Percentiles rank a stretch among this genome's conserved stretches.
phyloP scores from a whole-genome alignment of 345 rosid genomes.

The Rubroshorea leprosula region DNA sequence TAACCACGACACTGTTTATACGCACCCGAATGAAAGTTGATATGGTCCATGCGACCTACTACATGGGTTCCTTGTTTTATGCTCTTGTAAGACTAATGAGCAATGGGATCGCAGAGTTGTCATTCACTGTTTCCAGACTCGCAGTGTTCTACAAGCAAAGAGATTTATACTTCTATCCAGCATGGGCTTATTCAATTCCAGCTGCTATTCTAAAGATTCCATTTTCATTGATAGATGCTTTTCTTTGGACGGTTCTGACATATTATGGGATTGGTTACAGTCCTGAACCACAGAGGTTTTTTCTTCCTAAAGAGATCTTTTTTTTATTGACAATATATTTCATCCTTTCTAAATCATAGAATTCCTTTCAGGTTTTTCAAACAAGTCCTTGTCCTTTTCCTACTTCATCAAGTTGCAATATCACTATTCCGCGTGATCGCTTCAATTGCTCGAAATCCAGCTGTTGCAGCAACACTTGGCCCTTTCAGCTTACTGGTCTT shows the following conservation, averaged over 20 bases:
- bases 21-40: constrained; percentile 31
- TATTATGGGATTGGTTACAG: constrained; percentile 47
- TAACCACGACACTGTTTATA: constrained; percentile 36
- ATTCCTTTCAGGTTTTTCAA: constrained; percentile 34
- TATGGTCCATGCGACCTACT: constrained; percentile 27
- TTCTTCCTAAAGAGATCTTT: neutral
- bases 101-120: constrained; percentile 36
- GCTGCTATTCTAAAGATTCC: constrained; percentile 40
- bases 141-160: constrained; percentile 47
- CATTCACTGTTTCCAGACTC: constrained; percentile 36
- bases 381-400: constrained; percentile 37
- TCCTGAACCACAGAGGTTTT: constrained; percentile 43
- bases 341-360: constrained; percentile 1
- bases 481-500: constrained; percentile 18
- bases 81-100: constrained; percentile 30
- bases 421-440: constrained; percentile 48
- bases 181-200: constrained; percentile 47
- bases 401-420: constrained; percentile 35
- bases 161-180: constrained; percentile 42
- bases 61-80: constrained; percentile 35
- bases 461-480: constrained; percentile 21
- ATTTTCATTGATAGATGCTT: constrained; percentile 36
- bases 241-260: constrained; percentile 47
- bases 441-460: constrained; percentile 26
- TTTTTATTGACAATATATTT: neutral